phyloP scores from a whole-genome alignment of 345 rosid species.

The Gossypium rotundifolium region DNA sequence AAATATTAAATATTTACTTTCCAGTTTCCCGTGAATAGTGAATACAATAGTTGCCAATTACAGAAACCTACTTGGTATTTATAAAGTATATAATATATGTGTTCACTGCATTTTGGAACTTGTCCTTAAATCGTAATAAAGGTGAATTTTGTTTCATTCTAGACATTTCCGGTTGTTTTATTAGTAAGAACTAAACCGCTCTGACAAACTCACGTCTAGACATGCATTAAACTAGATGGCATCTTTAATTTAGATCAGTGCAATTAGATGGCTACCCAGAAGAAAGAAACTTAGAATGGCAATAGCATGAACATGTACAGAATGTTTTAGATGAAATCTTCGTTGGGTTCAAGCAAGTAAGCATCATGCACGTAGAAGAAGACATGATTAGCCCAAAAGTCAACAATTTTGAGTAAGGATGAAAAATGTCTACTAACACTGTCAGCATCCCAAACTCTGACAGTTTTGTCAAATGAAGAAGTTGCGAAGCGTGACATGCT shows the following conservation, averaged over 20 bases:
- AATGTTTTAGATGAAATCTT: neutral
- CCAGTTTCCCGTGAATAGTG: neutral
- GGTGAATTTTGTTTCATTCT: neutral
- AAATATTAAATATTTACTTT: neutral
- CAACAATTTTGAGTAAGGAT: neutral
- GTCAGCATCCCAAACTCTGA: conserved; percentile 98
- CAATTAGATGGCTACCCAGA: neutral
- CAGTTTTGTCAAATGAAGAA: conserved; percentile 94
- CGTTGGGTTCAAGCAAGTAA: neutral
- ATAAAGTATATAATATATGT: neutral
- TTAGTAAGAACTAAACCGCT: neutral
- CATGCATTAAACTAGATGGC: neutral
- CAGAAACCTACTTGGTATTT: neutral
- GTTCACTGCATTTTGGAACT: neutral
- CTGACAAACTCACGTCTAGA: neutral
- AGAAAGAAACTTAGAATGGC: conserved; percentile 1
- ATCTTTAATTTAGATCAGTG: neutral
- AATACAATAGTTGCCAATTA: neutral
- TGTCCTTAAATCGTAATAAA: neutral
- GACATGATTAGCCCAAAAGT: neutral
- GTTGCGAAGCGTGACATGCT: conserved; percentile 88
- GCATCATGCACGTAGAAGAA: neutral
- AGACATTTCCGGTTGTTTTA: neutral
- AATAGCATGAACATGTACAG: neutral
- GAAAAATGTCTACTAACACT: conserved; percentile 43